Evolutionary conservation across 2,329 filamentous ascomycete genomes (phyloP).

Genomic region (Fusarium acutatum): DNA sequence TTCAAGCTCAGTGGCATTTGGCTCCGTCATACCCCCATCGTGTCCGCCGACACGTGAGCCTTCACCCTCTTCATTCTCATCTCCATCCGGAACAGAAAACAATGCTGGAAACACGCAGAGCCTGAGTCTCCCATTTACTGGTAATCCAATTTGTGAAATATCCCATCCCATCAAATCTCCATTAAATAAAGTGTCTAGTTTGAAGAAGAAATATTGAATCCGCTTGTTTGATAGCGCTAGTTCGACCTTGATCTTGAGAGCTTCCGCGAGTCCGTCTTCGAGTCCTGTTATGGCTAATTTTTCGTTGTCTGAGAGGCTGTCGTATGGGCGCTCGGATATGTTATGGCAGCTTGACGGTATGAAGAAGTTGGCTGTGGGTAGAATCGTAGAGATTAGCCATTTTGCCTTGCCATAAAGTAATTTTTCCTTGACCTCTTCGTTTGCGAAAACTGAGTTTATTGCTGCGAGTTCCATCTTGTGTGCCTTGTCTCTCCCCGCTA

Average conservation of each 20-base stretch:
- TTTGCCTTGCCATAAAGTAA: too few relatives aligned
- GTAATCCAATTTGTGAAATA: not conserved
- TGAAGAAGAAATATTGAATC: not conserved
- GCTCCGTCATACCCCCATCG: not conserved
- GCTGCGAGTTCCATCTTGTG: too few relatives aligned
- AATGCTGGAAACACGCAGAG: not conserved
- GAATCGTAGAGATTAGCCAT: too few relatives aligned
- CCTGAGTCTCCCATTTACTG: not conserved
- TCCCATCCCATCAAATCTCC: not conserved
- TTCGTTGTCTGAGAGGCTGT: not conserved
- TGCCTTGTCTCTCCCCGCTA: too few relatives aligned
- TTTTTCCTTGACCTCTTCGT: too few relatives aligned
- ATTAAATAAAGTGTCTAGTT: not conserved
- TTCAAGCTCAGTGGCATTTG: not conserved
- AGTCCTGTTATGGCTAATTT: not conserved
- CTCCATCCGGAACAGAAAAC: not conserved
- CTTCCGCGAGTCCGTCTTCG: not conserved
- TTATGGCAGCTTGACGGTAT: accelerated
- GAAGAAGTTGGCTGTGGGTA: not conserved
- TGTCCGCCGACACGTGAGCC: not conserved
- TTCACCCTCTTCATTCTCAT: not conserved
- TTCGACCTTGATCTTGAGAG: not conserved
- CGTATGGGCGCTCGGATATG: not conserved
- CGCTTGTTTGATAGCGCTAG: not conserved
- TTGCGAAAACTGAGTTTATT: too few relatives aligned